Percentiles rank a stretch among this genome's conserved stretches.
Conservation (phyloP, 805 yeast species). For the Yamadazyma philogaea region DNA sequence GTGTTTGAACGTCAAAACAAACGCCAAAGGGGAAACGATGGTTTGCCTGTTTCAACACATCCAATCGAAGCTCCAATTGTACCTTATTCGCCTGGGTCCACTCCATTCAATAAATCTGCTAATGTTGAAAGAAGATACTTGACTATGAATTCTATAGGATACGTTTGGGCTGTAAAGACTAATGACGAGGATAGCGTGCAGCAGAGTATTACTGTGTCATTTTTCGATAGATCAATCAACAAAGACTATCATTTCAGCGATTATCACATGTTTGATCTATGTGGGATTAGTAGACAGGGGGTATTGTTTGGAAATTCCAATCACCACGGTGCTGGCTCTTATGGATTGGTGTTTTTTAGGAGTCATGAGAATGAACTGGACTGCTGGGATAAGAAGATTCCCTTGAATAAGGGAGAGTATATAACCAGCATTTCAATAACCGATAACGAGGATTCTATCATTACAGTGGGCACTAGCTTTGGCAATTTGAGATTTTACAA, state of each 20-base stretch:
- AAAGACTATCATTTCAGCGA: slow-evolving; percentile 87
- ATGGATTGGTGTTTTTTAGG: slow-evolving; percentile 51
- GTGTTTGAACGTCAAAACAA: slow-evolving; percentile 18
- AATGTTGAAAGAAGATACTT: slow-evolving; percentile 64
- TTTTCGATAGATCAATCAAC: slow-evolving; percentile 73
- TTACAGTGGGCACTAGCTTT: slow-evolving; percentile 66
- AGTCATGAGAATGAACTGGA: slow-evolving; percentile 63
- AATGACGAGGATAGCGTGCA: slow-evolving; percentile 20
- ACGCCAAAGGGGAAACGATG: slow-evolving; percentile 20
- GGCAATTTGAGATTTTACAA: slow-evolving; percentile 77
- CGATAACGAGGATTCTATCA: slow-evolving; percentile 32
- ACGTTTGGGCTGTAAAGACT: slow-evolving; percentile 68
- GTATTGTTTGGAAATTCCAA: slow-evolving; percentile 52
- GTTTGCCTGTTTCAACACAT: not conserved
- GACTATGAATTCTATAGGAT: slow-evolving; percentile 77
- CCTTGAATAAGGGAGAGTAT: slow-evolving; percentile 50
- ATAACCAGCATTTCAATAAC: slow-evolving; percentile 69
- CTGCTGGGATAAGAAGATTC: slow-evolving; percentile 69
- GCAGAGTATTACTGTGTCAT: slow-evolving; percentile 78
- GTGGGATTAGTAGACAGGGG: slow-evolving; percentile 68
- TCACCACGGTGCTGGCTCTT: slow-evolving; percentile 15
- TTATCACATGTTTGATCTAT: slow-evolving; percentile 64
- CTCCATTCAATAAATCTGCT: slow-evolving; percentile 49
- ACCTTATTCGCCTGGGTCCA: slow-evolving; percentile 84
- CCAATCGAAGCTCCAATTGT: slow-evolving; percentile 26